Evolutionary conservation across 2,329 filamentous ascomycete genomes (phyloP).

Genomic region (Aspergillus sp.): DNA sequence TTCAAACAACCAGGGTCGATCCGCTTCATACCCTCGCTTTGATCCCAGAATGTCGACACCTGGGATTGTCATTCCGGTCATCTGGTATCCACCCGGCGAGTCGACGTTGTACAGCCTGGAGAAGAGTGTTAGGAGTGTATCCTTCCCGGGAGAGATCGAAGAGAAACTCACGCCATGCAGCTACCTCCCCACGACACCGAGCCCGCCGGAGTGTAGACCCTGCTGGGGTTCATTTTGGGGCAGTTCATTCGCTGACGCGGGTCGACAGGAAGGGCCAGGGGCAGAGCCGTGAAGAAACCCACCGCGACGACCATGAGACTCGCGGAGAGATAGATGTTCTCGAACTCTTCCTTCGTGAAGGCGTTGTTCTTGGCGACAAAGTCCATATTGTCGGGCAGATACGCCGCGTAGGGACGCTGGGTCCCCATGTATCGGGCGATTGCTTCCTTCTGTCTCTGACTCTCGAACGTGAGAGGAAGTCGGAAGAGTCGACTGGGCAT

Average conservation of each 20-base stretch:
- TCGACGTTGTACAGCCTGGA: conserved; percentile 55
- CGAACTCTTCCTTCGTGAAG: conserved; percentile 48
- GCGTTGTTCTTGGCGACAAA: conserved; percentile 59
- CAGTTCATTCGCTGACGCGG: conserved; percentile 54
- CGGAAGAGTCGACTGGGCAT: conserved; percentile 47
- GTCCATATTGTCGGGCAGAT: conserved; percentile 61
- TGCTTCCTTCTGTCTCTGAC: conserved; percentile 45
- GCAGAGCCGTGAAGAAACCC: conserved; percentile 57
- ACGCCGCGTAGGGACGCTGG: conserved; percentile 60
- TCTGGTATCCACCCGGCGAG: conserved; percentile 57
- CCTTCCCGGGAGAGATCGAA: neutral
- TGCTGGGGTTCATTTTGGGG: conserved; percentile 58
- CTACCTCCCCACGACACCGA: conserved; percentile 57
- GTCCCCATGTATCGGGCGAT: conserved; percentile 62
- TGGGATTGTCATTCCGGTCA: conserved; percentile 53
- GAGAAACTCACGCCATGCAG: conserved; percentile 43
- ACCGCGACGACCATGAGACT: conserved; percentile 54
- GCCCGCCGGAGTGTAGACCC: conserved; percentile 58
- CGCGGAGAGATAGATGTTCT: conserved; percentile 51
- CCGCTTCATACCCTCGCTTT: conserved; percentile 48
- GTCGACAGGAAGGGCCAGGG: conserved; percentile 53
- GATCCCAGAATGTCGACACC: conserved; percentile 55
- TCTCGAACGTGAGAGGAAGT: conserved; percentile 46
- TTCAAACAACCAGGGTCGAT: conserved; percentile 55
- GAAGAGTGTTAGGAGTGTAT: neutral